Conservation (phyloP, 495 filamentous ascomycete species). For the Tuber indicum region DNA sequence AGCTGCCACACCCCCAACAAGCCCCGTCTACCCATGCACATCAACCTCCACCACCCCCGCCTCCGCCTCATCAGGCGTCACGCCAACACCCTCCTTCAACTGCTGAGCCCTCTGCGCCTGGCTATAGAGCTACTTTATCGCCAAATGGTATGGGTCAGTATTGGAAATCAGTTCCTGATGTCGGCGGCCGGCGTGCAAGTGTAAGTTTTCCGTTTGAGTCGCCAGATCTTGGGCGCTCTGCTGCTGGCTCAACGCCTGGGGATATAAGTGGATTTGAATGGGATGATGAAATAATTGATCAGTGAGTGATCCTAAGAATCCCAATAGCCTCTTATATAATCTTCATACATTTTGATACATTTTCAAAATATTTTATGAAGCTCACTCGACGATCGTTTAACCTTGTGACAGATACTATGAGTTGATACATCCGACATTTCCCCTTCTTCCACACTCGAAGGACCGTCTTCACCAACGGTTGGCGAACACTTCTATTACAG, state of each 20-base stretch:
- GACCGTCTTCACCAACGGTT: slow-evolving; percentile 56
- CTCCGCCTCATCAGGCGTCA: slow-evolving; percentile 28
- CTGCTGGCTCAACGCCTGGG: slow-evolving; percentile 25
- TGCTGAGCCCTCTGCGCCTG: slow-evolving; percentile 16
- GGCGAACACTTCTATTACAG: slow-evolving; percentile 52
- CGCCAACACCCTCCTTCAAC: slow-evolving; percentile 26
- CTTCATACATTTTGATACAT: neutral
- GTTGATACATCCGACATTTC: slow-evolving; percentile 66
- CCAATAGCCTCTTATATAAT: neutral
- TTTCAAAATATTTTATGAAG: slow-evolving; percentile 13
- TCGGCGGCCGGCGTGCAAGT: slow-evolving; percentile 34
- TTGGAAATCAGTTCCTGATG: slow-evolving; percentile 40
- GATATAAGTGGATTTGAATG: slow-evolving; percentile 39
- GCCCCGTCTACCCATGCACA: slow-evolving; percentile 30
- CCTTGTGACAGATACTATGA: slow-evolving; percentile 56
- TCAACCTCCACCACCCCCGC: slow-evolving; percentile 13
- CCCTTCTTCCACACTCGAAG: slow-evolving; percentile 63
- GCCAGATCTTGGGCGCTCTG: slow-evolving; percentile 30
- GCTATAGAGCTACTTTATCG: slow-evolving; percentile 31
- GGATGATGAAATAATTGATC: slow-evolving; percentile 40
- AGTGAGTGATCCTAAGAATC: slow-evolving; percentile 29
- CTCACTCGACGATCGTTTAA: neutral
- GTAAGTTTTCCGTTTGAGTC: slow-evolving; percentile 40
- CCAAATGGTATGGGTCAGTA: slow-evolving; percentile 34
- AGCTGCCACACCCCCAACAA: slow-evolving; percentile 43